A percentile compares a stretch with the other conserved stretches of the same genome.
These are phyloP conservation scores for Pseudogymnoascus sp. DNA, from an alignment of 2,329 filamentous ascomycete genomes.

Conservation along the genomic window DNA sequence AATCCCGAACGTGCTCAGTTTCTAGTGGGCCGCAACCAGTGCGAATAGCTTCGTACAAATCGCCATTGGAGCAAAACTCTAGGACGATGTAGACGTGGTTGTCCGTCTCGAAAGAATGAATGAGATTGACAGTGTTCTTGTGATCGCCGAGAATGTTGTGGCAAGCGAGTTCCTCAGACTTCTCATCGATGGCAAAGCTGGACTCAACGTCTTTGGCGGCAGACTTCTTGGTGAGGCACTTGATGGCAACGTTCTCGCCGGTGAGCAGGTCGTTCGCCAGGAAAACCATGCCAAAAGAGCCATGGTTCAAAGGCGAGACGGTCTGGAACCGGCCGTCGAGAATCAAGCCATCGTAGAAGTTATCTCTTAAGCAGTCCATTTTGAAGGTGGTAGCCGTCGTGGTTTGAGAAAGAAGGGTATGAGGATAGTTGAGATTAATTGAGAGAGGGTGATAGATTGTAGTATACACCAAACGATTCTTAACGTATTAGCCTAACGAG, in stretches of 20 bases:
- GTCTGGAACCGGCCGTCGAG: constrained; percentile 86
- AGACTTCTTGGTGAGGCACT: constrained; percentile 81
- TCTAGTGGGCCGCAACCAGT: constrained; percentile 79
- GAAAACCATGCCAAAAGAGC: constrained; percentile 98
- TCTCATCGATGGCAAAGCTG: constrained; percentile 67
- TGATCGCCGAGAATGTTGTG: constrained; percentile 73
- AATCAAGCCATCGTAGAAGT: constrained; percentile 69
- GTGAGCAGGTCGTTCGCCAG: constrained; percentile 74
- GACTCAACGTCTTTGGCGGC: constrained; percentile 51
- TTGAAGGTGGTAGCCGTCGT: constrained; percentile 22
- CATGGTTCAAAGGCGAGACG: constrained; percentile 91
- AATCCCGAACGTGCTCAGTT: constrained; percentile 92
- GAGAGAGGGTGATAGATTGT: constrained; percentile 10
- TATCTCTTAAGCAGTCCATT: constrained; percentile 83
- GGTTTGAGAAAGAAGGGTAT: not conserved
- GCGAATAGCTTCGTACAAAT: constrained; percentile 95
- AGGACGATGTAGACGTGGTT: constrained; percentile 86
- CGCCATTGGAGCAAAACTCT: constrained; percentile 90
- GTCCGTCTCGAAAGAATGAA: constrained; percentile 86
- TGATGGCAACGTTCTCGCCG: constrained; percentile 80
- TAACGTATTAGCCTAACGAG: constrained; percentile 18
- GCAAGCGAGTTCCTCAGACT: constrained; percentile 69
- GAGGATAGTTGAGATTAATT: constrained; percentile 16
- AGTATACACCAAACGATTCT: constrained; percentile 27
- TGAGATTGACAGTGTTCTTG: constrained; percentile 85